These are phyloP conservation scores for Cutaneotrichosporon sp. DNA, from an alignment of 1,284 basidiomycete genomes.

Conservation along the genomic window DNA sequence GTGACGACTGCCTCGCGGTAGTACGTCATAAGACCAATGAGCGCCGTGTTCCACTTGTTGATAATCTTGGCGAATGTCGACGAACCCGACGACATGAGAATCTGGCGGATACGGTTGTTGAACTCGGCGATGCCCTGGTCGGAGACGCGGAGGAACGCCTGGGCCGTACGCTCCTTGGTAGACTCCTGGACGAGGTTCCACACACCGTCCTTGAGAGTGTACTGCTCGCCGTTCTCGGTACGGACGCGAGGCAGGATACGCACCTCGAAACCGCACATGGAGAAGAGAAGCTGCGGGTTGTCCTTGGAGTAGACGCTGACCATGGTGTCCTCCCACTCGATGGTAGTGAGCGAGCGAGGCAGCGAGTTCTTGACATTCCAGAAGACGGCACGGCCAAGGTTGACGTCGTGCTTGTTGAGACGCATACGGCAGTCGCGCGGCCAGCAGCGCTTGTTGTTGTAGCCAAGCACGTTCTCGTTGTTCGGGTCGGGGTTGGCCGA, in stretches of 20 bases:
- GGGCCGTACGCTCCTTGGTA: slow-evolving; percentile 94
- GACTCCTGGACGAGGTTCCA: slow-evolving; percentile 97
- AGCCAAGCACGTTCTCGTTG: slow-evolving; percentile 97
- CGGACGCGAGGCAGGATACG: slow-evolving; percentile 84
- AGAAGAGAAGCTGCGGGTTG: slow-evolving; percentile 96
- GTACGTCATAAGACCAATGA: slow-evolving; percentile 94
- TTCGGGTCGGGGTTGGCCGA: slow-evolving; percentile 96
- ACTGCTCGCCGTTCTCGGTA: slow-evolving; percentile 91
- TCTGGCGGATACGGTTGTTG: slow-evolving; percentile 93
- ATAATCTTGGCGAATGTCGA: slow-evolving; percentile 99
- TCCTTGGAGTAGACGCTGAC: slow-evolving; percentile 95
- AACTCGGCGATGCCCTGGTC: slow-evolving; percentile 95
- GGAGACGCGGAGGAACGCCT: slow-evolving; percentile 94
- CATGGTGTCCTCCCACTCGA: slow-evolving; percentile 98
- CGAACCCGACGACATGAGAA: slow-evolving; percentile 97
- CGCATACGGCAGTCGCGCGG: slow-evolving; percentile 98
- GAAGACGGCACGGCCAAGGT: slow-evolving; percentile 94
- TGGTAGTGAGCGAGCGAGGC: slow-evolving; percentile 91
- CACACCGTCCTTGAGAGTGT: slow-evolving; percentile 91
- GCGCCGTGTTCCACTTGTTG: slow-evolving; percentile 97
- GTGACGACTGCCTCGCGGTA: slow-evolving; percentile 99
- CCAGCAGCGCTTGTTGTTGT: slow-evolving; percentile 99
- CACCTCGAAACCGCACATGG: slow-evolving; percentile 97
- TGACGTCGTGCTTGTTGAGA: slow-evolving; percentile 99
- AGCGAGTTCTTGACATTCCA: slow-evolving; percentile 99